Conservation (phyloP, 805 yeast genomes). For the Lipomyces sp. region DNA sequence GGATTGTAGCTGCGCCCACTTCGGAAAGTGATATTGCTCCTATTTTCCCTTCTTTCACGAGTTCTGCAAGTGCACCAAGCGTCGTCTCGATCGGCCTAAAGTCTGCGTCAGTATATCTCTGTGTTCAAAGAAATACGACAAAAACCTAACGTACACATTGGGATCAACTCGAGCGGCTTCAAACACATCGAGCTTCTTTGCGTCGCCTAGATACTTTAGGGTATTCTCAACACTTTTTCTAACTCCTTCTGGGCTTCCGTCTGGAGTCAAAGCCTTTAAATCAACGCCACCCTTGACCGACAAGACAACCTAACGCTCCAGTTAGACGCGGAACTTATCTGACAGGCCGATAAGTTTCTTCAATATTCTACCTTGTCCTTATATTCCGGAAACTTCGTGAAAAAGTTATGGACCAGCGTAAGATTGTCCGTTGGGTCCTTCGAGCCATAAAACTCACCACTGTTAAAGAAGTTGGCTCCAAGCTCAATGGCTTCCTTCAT, state of each 20-base stretch:
- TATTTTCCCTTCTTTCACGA: constrained; percentile 59
- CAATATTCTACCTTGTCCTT: constrained; percentile 54
- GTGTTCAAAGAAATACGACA: not conserved
- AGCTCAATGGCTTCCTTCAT: constrained; percentile 50
- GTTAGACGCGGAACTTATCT: too few species aligned
- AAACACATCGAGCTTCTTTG: constrained; percentile 54
- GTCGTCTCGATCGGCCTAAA: constrained; percentile 59
- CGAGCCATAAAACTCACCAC: constrained; percentile 60
- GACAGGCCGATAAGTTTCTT: too few species aligned
- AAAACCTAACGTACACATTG: constrained; percentile 23
- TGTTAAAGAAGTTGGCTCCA: constrained; percentile 54
- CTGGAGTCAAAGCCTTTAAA: constrained; percentile 42
- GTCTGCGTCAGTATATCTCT: not conserved
- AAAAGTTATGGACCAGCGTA: constrained; percentile 51
- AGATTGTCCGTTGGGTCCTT: constrained; percentile 48
- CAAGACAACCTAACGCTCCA: constrained; percentile 19
- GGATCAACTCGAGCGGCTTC: constrained; percentile 72
- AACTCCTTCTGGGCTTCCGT: constrained; percentile 23
- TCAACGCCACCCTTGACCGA: constrained; percentile 63
- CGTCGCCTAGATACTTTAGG: constrained; percentile 38
- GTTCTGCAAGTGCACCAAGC: constrained; percentile 52
- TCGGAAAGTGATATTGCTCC: constrained; percentile 75
- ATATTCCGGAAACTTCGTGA: constrained; percentile 44
- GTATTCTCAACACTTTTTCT: constrained; percentile 17
- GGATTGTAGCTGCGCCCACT: constrained; percentile 58